Evolutionary conservation across 805 yeast species (phyloP).

Genomic region (Wickerhamiella allomyrinae): DNA sequence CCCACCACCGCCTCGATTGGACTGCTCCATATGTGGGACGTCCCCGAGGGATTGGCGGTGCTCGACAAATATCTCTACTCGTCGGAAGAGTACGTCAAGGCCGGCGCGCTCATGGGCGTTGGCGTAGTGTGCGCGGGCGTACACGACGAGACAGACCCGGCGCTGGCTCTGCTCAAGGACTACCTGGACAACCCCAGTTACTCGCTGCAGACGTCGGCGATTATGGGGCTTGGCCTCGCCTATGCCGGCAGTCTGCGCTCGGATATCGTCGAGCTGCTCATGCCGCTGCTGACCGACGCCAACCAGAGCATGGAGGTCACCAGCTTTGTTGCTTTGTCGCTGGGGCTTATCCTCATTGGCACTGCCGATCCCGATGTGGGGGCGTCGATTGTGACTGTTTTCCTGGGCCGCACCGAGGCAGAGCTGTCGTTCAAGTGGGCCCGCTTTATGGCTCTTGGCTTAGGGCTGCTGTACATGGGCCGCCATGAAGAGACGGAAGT

Average conservation of each 20-base stretch:
- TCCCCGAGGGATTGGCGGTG: conserved; percentile 73
- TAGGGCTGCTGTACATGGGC: conserved; percentile 84
- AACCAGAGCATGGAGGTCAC: conserved; percentile 64
- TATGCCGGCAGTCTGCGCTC: conserved; percentile 89
- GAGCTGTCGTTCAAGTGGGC: conserved; percentile 80
- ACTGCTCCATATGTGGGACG: conserved; percentile 81
- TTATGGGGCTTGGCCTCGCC: conserved; percentile 84
- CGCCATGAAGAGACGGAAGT: conserved; percentile 85
- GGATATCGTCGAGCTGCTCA: conserved; percentile 59
- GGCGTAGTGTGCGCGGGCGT: conserved; percentile 87
- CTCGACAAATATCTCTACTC: conserved; percentile 82
- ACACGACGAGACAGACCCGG: conserved; percentile 91
- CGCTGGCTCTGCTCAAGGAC: conserved; percentile 68
- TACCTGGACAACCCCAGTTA: conserved; percentile 53
- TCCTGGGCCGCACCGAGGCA: conserved; percentile 66
- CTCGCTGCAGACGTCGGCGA: conserved; percentile 61
- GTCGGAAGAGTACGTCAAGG: conserved; percentile 73
- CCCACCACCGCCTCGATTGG: conserved; percentile 90
- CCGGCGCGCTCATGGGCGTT: conserved; percentile 93
- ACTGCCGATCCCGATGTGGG: conserved; percentile 91
- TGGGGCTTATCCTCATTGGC: conserved; percentile 92
- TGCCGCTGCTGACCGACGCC: conserved; percentile 72
- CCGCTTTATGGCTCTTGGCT: conserved; percentile 78
- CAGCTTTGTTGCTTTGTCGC: conserved; percentile 74
- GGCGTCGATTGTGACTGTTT: conserved; percentile 77